A percentile compares a stretch with the other conserved stretches of the same genome.
Conservation (phyloP, 352 stramenopile genomes). For the Plasmopara viticola region DNA sequence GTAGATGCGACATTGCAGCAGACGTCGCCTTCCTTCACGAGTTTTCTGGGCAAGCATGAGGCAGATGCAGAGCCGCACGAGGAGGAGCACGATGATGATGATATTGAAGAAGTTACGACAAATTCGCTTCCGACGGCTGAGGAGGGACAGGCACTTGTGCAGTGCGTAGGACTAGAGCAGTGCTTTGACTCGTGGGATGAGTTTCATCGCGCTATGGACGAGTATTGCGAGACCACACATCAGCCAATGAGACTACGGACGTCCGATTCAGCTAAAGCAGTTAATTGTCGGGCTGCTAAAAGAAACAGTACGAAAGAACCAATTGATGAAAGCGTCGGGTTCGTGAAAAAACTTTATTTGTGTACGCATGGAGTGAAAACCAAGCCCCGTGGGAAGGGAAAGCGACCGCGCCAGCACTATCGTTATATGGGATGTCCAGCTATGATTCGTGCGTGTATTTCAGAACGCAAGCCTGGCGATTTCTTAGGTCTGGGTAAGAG, state of each 20-base stretch:
- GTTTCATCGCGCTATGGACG: constrained; percentile 76
- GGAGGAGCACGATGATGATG: constrained; percentile 39
- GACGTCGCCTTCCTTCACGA: constrained; percentile 35
- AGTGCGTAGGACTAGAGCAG: constrained; percentile 66
- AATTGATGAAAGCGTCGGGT: constrained; percentile 81
- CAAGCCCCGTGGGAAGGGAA: constrained; percentile 76
- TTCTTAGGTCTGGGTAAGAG: constrained; percentile 44
- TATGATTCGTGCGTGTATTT: constrained; percentile 81
- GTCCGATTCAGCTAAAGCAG: constrained; percentile 72
- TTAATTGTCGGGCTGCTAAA: constrained; percentile 74
- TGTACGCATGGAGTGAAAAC: constrained; percentile 82
- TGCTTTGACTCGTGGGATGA: constrained; percentile 80
- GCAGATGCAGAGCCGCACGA: constrained; percentile 53
- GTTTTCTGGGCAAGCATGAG: constrained; percentile 56
- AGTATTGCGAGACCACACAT: constrained; percentile 65
- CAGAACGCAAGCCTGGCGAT: constrained; percentile 53
- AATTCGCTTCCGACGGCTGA: constrained; percentile 48
- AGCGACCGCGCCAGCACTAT: constrained; percentile 73
- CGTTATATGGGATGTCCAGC: constrained; percentile 78
- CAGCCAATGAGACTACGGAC: constrained; percentile 78
- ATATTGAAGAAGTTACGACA: constrained; percentile 42
- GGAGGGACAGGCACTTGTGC: constrained; percentile 54
- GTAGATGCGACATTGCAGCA: constrained; percentile 13
- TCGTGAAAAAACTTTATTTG: constrained; percentile 82
- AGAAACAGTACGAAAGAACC: constrained; percentile 78